Evolutionary conservation across 805 yeast species (phyloP).

Genomic region (Ogataea glucozyma): DNA sequence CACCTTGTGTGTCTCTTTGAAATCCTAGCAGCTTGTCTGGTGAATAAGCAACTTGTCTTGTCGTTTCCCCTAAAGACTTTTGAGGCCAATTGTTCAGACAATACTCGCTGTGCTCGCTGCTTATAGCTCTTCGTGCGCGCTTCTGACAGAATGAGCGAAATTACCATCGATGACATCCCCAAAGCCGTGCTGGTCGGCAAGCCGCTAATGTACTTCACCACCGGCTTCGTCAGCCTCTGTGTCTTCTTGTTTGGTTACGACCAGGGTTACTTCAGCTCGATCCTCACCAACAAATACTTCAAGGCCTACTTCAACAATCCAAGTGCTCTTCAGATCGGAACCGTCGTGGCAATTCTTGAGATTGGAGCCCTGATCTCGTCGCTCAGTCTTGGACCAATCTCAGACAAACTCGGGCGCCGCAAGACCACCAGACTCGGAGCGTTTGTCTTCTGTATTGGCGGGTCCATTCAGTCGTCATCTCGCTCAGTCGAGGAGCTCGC

Average conservation of each 20-base stretch:
- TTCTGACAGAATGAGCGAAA: conserved; percentile 16
- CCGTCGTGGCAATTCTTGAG: conserved; percentile 86
- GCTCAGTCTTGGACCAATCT: conserved; percentile 71
- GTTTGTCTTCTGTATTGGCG: conserved; percentile 74
- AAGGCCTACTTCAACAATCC: conserved; percentile 72
- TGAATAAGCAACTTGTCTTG: no score
- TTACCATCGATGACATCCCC: conserved; percentile 30
- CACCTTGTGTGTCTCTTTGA: no score
- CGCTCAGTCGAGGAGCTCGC: conserved; percentile 43
- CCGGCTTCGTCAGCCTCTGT: conserved; percentile 62
- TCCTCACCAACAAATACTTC: conserved; percentile 73
- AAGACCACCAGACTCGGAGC: conserved; percentile 82
- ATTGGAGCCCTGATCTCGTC: conserved; percentile 85
- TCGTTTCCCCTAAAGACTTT: no score
- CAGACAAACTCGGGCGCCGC: conserved; percentile 75
- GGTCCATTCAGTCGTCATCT: conserved; percentile 67
- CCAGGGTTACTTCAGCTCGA: conserved; percentile 90
- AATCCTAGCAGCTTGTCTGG: no score
- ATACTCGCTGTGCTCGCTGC: not conserved
- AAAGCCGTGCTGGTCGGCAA: conserved; percentile 34
- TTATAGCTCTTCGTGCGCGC: no score
- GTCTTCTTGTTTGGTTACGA: conserved; percentile 78
- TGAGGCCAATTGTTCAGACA: no score
- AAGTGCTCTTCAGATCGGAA: conserved; percentile 70
- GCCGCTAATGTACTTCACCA: conserved; percentile 40